Evolutionary conservation across 306 rosid species (phyloP).

Genomic region (Quercus aquifolioides): DNA sequence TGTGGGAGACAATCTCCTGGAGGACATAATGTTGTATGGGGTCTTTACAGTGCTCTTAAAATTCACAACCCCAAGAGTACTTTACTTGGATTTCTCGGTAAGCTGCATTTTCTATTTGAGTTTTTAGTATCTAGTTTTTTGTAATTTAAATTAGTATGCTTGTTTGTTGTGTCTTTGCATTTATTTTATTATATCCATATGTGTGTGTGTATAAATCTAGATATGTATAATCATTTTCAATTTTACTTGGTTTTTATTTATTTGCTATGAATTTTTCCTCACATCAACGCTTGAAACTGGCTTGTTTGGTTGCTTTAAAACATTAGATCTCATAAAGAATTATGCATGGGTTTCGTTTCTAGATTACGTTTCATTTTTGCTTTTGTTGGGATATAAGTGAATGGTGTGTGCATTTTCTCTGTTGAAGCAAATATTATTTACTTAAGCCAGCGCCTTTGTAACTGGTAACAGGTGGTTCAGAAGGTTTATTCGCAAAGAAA

Average conservation of each 20-base stretch:
- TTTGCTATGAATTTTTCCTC: neutral
- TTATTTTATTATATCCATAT: neutral
- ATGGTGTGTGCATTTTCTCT: neutral
- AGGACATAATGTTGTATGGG: constrained; percentile 98
- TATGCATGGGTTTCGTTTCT: neutral
- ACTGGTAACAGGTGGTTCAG: constrained; percentile 80
- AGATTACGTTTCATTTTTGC: too few relatives aligned
- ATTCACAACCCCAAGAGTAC: constrained; percentile 67
- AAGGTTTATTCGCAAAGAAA: constrained; percentile 89
- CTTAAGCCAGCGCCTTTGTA: constrained; percentile 7
- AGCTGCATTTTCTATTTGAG: neutral
- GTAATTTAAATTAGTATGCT: constrained; percentile 2
- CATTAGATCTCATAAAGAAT: neutral
- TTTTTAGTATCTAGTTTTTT: neutral
- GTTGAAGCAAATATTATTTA: neutral
- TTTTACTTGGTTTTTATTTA: neutral
- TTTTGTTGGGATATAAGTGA: neutral
- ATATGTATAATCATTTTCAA: neutral
- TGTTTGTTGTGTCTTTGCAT: neutral
- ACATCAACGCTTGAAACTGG: neutral
- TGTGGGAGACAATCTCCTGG: constrained; percentile 99
- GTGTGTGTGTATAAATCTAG: neutral
- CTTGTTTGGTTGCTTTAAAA: neutral
- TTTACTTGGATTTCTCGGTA: constrained; percentile 92
- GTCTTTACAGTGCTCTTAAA: constrained; percentile 77